Evolutionary conservation across 208 protist species (phyloP), one percentile per base, ranked within the genome.

Genomic region (Angomonas desouzai): DNA sequence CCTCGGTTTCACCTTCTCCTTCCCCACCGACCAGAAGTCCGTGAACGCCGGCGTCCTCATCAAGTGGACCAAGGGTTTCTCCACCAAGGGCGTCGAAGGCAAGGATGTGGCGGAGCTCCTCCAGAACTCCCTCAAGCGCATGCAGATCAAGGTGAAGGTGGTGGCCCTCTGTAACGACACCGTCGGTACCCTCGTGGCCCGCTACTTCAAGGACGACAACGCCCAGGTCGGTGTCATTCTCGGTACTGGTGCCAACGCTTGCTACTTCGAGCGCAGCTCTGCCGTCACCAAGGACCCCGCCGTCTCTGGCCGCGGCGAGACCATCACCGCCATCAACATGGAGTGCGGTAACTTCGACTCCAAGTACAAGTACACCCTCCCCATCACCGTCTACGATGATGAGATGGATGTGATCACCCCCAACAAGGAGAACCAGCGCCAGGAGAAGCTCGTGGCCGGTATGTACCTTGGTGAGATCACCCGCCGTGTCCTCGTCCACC

Each of bases 1-100:
- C 13, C 78, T 97, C 28, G 93, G 91, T 55, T 97, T 97, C 79
- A 97, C 93, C 49, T 97, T 97, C 81, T 91, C 80, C 59, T 97
- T 97, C 76, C 87, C 91, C n/a, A 75, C 74, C 18, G 68, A 94
- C 47, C 93, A 97, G 79, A 91, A 78, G 55, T 48, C 62, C 23
- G 76, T 97, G 38, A 77, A 85, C 67, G 63, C 62, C 32, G 91
- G 89, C 11, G n/a, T 72, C 63, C 85, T 97, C 51, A 89, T 95
- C 65, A 82, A 80, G 55, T 97, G 91, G 91, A 96, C 89, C 2
- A 97, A 97, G 76, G 89, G 88, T 65, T 97, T 97, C 77, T 79
- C 69, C 30, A 91, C 93, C 6, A 78, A 85, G 60, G 82, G 84
- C 48, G 85, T 93, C 47, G 87, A 88, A 58, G 93, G 93, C 57